Evolutionary conservation across 805 yeast species (phyloP), one percentile per base, ranked within the genome.

Genomic region (Hanseniaspora mollemarum): DNA sequence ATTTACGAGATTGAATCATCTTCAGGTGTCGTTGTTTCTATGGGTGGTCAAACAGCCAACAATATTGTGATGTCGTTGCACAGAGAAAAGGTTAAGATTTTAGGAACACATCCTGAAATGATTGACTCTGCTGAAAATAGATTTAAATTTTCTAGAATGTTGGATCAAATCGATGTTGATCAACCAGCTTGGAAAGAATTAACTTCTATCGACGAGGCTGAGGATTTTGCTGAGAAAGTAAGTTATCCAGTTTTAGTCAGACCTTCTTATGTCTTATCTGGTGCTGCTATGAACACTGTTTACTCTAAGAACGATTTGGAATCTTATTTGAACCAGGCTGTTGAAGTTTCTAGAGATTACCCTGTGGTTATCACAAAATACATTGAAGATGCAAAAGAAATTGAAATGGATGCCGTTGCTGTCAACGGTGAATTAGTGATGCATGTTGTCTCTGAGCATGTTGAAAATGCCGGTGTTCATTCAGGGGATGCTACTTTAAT

Each of bases 111-210:
- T 65, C 98, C 98, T 49, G 82, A 78, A 65, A 94, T 87, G 65
- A 90, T 90, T 61, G 98, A 90, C 69, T 83, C 80, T 67, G 98
- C 98, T 55, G 98, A 90, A 73, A 95, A 92, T 70, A 87, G 98
- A 73, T 96, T 90, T 73, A 92, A 90, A 72, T 90, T 90, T 71
- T 88, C 96, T 19, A 81, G 87, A 49, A 90, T 90, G 61, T 75
- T 92, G 63, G 97, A 90, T 68, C 80, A 92, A 42, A 87, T 92
- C 63, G 82, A 82, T 33, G 84, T 90, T 60, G 97, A 87, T 68
- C 98, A 90, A 74, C 98, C 98, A 39, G 84, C 84, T 56, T 90
- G 98, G 98, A 86, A 87, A 68, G 97, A 92, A 72, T 77, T 90
- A 60, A 80, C 94, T 32, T 83, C 95, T 37, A 69, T 88, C 43